Base-by-base conservation (phyloP, 1,139 yeast genomes). In the Sugiyamaella japonica region DNA sequence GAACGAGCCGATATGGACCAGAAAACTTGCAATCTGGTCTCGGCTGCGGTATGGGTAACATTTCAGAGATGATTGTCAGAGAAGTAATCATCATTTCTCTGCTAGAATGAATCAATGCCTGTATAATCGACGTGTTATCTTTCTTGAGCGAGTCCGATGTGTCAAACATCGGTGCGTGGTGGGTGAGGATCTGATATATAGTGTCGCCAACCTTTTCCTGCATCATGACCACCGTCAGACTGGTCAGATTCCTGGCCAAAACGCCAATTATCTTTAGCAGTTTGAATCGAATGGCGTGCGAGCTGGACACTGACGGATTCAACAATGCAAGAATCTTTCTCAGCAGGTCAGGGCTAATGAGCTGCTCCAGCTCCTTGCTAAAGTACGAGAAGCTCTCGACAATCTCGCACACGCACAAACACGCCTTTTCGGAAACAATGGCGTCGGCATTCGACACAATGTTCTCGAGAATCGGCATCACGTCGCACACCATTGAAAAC, bases 91-190 rank as follows among this genome's bases (percentile, higher is more conserved):
- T 70, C 37, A 88, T 68, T 23, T 84, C 88, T 61, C 84, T 85
- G 0, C 95, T 91, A 3, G 84, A 82, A 52, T 85, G 83, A 82
- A 89, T 86, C 42, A 90, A 71, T 0, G 89, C 82, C 63, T 88
- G 95, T 42, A 85, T 77, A 1, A 85, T 74, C 0, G 80, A 66
- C 2, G 66, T 64, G 23, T 69, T 73, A 42, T 65, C 66, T 38
- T 58, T 64, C 53, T 65, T 58, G 38, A 48, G 23, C 13, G 57
- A 46, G 32, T 59, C 61, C 9, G 64, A 54, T 23, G 58, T 57
- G 25, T 66, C 70, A 37, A 61, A 59, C 38, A 65, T 63, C 1
- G 70, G 68, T 4, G 67, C 50, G 48, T 64, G 66, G 13, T 69
- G 69, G 6, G 73, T 71, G 28, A 72, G 59, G 17, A 69, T 56